Percentiles rank a stretch among this genome's conserved stretches.
phyloP scores from a whole-genome alignment of 2,329 filamentous ascomycete species.

The Hypomyces perniciosus region DNA sequence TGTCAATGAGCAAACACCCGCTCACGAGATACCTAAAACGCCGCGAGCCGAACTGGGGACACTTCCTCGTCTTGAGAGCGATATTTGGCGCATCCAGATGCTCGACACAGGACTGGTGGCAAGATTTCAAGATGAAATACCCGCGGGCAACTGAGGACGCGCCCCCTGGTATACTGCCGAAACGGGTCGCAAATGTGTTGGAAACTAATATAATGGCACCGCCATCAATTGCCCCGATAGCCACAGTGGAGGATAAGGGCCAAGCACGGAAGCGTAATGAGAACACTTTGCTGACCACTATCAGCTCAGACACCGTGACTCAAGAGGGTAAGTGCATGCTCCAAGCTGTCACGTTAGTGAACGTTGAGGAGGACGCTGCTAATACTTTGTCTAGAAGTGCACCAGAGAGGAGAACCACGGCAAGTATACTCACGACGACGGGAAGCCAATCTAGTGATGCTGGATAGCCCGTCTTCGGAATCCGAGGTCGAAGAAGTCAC shows the following conservation, averaged over 20 bases:
- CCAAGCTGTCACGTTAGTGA: too few relatives aligned
- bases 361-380: too few relatives aligned
- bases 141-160: constrained; percentile 1
- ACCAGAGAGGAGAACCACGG: too few relatives aligned
- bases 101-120: constrained; percentile 6
- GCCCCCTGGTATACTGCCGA: constrained; percentile 4
- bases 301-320: too few relatives aligned
- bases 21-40: background rate
- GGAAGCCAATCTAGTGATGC: too few relatives aligned
- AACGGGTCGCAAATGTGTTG: background rate
- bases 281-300: too few relatives aligned
- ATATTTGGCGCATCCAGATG: constrained; percentile 9
- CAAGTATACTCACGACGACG: too few relatives aligned
- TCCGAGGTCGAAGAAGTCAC: background rate
- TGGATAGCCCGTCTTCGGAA: background rate
- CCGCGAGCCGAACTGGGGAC: constrained; percentile 2
- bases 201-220: background rate
- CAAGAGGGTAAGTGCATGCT: too few relatives aligned
- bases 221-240: background rate
- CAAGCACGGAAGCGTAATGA: too few relatives aligned
- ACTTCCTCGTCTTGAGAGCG: constrained; percentile 5
- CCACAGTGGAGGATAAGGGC: constrained; percentile 1
- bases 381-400: too few relatives aligned
- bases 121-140: background rate
- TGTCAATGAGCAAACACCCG: background rate